phyloP scores from a whole-genome alignment of 2,329 filamentous ascomycete genomes.

The Phyllosticta capitalensis region DNA sequence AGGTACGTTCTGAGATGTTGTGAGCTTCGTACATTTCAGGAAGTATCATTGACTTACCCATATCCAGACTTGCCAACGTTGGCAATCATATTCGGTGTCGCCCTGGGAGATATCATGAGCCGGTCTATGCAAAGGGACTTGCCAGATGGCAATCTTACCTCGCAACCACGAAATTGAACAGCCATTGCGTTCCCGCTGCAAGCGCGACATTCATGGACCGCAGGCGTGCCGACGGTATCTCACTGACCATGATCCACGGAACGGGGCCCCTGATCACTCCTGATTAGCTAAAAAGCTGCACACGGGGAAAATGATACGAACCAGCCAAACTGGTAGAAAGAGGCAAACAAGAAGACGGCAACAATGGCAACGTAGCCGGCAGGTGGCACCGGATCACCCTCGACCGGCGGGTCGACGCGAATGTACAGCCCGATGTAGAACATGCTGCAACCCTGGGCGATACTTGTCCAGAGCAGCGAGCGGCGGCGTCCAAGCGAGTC shows the following conservation, averaged over 20 bases:
- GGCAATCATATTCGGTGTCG: conserved; percentile 58
- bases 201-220: conserved; percentile 59
- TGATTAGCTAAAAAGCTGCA: conserved; percentile 39
- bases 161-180: conserved; percentile 67
- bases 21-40: conserved; percentile 17
- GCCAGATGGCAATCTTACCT: conserved; percentile 52
- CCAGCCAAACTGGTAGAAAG: conserved; percentile 54
- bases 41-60: not conserved
- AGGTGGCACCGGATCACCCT: conserved; percentile 46
- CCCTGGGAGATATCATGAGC: conserved; percentile 26
- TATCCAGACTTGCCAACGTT: conserved; percentile 38
- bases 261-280: conserved; percentile 41
- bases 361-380: conserved; percentile 63
- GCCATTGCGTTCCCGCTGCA: conserved; percentile 60
- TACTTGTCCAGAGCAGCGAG: conserved; percentile 54
- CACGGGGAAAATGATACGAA: not conserved
- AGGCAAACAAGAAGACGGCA: conserved; percentile 64
- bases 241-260: conserved; percentile 63
- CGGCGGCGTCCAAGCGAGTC: conserved; percentile 60
- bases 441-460: conserved; percentile 54
- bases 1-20: conserved; percentile 50
- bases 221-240: conserved; percentile 59
- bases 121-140: conserved; percentile 23
- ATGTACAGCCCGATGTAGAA: conserved; percentile 65
- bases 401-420: conserved; percentile 48